phyloP scores from a whole-genome alignment of 1,139 yeast genomes.

The Trichomonascaceae sp. region DNA sequence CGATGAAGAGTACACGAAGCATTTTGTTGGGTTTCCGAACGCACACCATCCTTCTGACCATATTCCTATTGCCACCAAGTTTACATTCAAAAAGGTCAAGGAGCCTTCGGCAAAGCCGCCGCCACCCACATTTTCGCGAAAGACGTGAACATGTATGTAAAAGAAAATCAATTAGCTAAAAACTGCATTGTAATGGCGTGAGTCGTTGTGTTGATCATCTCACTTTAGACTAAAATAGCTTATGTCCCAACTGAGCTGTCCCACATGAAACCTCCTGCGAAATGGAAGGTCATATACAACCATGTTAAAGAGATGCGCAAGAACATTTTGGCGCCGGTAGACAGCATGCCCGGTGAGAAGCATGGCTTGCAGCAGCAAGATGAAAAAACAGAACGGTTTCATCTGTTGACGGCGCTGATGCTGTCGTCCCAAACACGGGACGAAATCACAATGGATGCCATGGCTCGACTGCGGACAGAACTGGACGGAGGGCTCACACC shows the following conservation, averaged over 20 bases:
- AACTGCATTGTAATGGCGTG: too few species aligned
- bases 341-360: slow-evolving; percentile 75
- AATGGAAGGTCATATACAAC: slow-evolving; percentile 38
- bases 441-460: slow-evolving; percentile 66
- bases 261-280: too few species aligned
- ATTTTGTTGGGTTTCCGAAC: slow-evolving; percentile 85
- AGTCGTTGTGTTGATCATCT: too few species aligned
- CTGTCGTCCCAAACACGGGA: slow-evolving; percentile 89
- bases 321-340: slow-evolving; percentile 65
- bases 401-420: slow-evolving; percentile 67
- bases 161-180: too few species aligned
- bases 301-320: slow-evolving; percentile 54
- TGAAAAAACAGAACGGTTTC: slow-evolving; percentile 44
- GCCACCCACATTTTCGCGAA: slow-evolving; percentile 15
- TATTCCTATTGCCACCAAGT: slow-evolving; percentile 66
- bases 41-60: slow-evolving; percentile 94
- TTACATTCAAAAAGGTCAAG: slow-evolving; percentile 49
- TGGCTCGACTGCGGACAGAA: slow-evolving; percentile 41
- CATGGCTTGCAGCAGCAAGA: slow-evolving; percentile 35
- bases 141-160: too few species aligned
- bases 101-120: slow-evolving; percentile 17
- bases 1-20: slow-evolving; percentile 61
- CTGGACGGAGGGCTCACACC: slow-evolving; percentile 24
- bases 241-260: too few species aligned
- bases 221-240: too few species aligned